These are phyloP conservation scores for Saccharomyces hybrid DNA, from an alignment of 1,139 yeast genomes.

Conservation along the genomic window DNA sequence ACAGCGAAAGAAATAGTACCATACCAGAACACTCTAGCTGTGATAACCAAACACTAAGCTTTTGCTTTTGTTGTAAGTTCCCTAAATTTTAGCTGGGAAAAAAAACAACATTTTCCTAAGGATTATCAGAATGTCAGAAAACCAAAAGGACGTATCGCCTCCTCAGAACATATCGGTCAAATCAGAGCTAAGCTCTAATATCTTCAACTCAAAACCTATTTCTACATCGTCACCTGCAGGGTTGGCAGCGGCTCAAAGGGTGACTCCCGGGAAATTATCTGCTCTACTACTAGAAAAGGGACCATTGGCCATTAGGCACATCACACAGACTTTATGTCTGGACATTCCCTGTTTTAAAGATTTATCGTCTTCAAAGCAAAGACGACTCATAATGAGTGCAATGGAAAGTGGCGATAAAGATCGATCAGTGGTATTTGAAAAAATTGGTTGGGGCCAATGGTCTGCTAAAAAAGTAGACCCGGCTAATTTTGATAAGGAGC, in stretches of 20 bases:
- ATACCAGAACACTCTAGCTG: not conserved
- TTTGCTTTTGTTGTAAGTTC: not conserved
- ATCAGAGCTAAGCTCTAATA: conserved; percentile 1
- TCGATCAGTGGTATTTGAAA: conserved; percentile 70
- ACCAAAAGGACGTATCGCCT: not conserved
- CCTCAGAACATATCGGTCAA: conserved; percentile 2
- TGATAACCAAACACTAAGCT: not conserved
- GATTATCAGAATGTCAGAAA: not conserved
- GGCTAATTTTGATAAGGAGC: conserved; percentile 40
- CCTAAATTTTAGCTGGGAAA: not conserved
- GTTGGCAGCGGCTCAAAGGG: conserved; percentile 77
- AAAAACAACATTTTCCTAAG: not conserved
- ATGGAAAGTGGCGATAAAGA: conserved; percentile 64
- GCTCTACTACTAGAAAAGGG: conserved; percentile 64
- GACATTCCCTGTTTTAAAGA: conserved; percentile 77
- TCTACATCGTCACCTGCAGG: conserved; percentile 86
- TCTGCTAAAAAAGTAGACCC: conserved; percentile 58
- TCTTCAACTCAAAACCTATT: conserved; percentile 23
- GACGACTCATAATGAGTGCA: conserved; percentile 83
- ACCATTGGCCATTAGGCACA: conserved; percentile 84
- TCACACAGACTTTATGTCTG: conserved; percentile 66
- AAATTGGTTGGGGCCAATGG: conserved; percentile 99
- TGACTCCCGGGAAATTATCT: conserved; percentile 75
- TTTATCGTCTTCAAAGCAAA: conserved; percentile 77
- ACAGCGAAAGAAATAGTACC: not conserved